Base-by-base conservation (phyloP, 1,139 yeast genomes). In the Pichia sp. region DNA sequence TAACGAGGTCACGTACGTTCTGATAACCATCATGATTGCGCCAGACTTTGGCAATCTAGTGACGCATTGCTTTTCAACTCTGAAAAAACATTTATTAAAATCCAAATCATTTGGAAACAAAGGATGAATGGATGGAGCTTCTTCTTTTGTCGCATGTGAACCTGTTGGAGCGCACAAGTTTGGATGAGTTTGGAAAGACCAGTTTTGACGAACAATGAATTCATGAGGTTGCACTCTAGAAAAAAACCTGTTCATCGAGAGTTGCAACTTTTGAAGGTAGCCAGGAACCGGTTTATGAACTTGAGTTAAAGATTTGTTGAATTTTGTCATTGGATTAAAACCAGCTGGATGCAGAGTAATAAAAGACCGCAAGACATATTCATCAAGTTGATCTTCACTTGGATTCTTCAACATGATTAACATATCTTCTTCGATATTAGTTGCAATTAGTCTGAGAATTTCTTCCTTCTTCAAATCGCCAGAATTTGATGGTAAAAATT, bases 201-300 rank as follows among this genome's bases (percentile, higher is more conserved):
- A 43, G 39, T 43, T 43, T 31, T 31, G 22, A 28, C 16, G 18
- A 22, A 12, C 16, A 43, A 22, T 8, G 23, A 43, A 43, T 19
- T 43, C 39, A 30, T 43, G 34, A 18, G 28, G 28, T 7, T 43
- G 25, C 9, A 43, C 21, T 28, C 39, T 43, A 9, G 26, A 8
- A 19, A 43, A 43, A 43, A 43, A 43, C n/a, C 8, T 28, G n/a
- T 43, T 43, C 46, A 43, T 43, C 12, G 46, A 43, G 16, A 43
- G n/a, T 23, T 43, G 46, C 16, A 43, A 43, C n/a, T 43, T 43
- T 12, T 8, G 8, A 12, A 18, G 19, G 16, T 28, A 43, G 19
- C 23, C 21, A 4, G 46, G 39, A 12, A 43, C 46, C 7, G 39
- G 37, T 9, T 19, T 12, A 28, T 43, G 46, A 16, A 30, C 26